These are phyloP conservation scores for Amanita brunnescens DNA, from an alignment of 768 basidiomycete species.

Conservation along the genomic window DNA sequence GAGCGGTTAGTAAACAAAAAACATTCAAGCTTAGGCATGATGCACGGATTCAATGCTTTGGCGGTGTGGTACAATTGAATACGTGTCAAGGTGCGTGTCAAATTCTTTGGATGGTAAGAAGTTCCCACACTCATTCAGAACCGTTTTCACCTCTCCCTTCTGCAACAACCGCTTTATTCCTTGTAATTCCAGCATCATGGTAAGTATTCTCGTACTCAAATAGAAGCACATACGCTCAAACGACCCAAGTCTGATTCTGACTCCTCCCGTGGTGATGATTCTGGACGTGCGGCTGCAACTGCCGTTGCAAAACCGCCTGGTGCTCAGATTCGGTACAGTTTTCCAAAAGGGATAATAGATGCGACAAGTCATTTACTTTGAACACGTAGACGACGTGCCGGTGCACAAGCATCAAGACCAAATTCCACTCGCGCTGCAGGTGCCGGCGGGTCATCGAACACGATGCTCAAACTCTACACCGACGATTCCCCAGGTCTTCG, in stretches of 20 bases:
- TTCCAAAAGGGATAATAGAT: neutral
- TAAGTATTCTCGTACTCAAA: conserved; percentile 14
- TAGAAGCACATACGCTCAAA: neutral
- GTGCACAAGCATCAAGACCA: conserved; percentile 56
- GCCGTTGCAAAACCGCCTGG: conserved; percentile 68
- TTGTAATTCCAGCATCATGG: conserved; percentile 27
- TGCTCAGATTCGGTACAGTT: conserved; percentile 69
- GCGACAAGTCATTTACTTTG: conserved; percentile 1
- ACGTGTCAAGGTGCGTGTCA: conserved; percentile 23
- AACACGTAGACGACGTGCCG: conserved; percentile 56
- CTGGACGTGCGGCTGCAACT: conserved; percentile 29
- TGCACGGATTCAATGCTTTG: neutral
- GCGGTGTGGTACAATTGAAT: neutral
- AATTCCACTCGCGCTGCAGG: conserved; percentile 88
- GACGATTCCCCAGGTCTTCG: conserved; percentile 95
- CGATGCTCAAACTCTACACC: conserved; percentile 98
- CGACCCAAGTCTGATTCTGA: conserved; percentile 71
- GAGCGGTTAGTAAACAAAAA: too few species aligned
- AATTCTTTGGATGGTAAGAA: neutral
- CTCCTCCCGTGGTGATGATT: conserved; percentile 37
- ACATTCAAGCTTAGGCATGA: neutral
- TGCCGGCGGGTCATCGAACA: conserved; percentile 93
- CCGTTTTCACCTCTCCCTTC: conserved; percentile 18
- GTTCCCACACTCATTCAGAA: conserved; percentile 22
- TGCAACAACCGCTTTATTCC: conserved; percentile 12